Base-by-base conservation (phyloP, 306 rosid genomes). In the Lithocarpus polystachyus region DNA sequence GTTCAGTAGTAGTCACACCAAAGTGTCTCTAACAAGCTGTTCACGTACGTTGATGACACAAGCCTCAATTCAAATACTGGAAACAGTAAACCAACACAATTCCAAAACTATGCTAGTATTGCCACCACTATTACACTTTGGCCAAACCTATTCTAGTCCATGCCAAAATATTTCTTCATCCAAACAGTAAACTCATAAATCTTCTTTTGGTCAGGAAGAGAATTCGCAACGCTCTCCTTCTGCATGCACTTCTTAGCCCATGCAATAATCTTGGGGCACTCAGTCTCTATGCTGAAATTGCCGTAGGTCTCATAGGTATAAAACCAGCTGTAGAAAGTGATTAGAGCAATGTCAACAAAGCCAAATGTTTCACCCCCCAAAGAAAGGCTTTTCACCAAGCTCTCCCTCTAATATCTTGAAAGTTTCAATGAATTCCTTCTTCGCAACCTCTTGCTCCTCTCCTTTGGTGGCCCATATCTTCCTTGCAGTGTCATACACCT, bases 301-400 rank as follows among this genome's bases (percentile, higher is more conserved):
- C 77, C 78, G 19, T 43, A 15, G 4, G 24, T 51, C 56, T 77
- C 76, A 22, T 56, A 77, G 10, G 74, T 22, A 43, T 15, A 60
- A 59, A 84, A 77, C 80, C 72, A 37, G 55, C 56, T 17, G 43
- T 33, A 76, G 19, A 76, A 79, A 12, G 84, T 76, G 15, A 79
- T 17, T 0, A 82, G 81, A 1, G 80, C 71, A 14, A 86, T 26
- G 31, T 85, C 89, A 18, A 82, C 35, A 1, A 79, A 5, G 19
- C 84, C 82, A 19, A 82, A 74, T 2, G 2, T 40, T 11, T 82
- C 62, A 1, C 82, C 82, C 1, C 1, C 80, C 75, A 56, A 82
- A 80, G 55, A 59, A 82, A 55, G 72, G 6, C 55, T 69, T 82
- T 9, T 80, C 84, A 2, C 81, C 89, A 17, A 1, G 37, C 37